Conservation (phyloP, 306 rosid genomes). For the Lablab purpureus region DNA sequence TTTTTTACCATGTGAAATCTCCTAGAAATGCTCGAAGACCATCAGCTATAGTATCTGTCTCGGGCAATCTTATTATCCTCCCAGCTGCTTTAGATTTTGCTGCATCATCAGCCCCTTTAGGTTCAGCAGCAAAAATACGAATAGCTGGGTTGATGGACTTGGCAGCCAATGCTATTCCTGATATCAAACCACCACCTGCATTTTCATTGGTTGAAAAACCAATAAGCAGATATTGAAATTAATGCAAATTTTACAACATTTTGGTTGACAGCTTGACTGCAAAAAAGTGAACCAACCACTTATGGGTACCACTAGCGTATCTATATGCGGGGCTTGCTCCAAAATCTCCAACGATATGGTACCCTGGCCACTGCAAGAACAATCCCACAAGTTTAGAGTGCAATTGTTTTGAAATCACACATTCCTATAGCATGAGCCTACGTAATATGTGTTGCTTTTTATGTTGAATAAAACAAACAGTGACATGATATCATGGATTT, state of each 20-base stretch:
- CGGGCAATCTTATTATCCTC: slow-evolving; percentile 67
- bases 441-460: slow-evolving; percentile 12
- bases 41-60: slow-evolving; percentile 88
- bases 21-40: slow-evolving; percentile 93
- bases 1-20: slow-evolving; percentile 76
- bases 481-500: neutral
- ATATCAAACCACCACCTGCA: slow-evolving; percentile 90
- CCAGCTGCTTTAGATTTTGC: slow-evolving; percentile 93
- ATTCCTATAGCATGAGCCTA: slow-evolving; percentile 28
- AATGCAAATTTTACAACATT: slow-evolving; percentile 5
- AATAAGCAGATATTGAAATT: neutral
- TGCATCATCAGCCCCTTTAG: slow-evolving; percentile 89
- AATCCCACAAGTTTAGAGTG: slow-evolving; percentile 37
- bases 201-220: slow-evolving; percentile 39
- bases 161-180: slow-evolving; percentile 95
- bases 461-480: slow-evolving; percentile 21
- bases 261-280: slow-evolving; percentile 20
- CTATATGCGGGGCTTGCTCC: slow-evolving; percentile 82
- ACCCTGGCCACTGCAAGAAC: slow-evolving; percentile 92
- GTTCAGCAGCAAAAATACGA: slow-evolving; percentile 87
- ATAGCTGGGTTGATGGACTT: slow-evolving; percentile 79
- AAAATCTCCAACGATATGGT: slow-evolving; percentile 85
- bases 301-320: slow-evolving; percentile 78
- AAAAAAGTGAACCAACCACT: slow-evolving; percentile 70
- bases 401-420: slow-evolving; percentile 30